Conservation (phyloP, 2,329 filamentous ascomycete species). For the Helicocarpus griseus region DNA sequence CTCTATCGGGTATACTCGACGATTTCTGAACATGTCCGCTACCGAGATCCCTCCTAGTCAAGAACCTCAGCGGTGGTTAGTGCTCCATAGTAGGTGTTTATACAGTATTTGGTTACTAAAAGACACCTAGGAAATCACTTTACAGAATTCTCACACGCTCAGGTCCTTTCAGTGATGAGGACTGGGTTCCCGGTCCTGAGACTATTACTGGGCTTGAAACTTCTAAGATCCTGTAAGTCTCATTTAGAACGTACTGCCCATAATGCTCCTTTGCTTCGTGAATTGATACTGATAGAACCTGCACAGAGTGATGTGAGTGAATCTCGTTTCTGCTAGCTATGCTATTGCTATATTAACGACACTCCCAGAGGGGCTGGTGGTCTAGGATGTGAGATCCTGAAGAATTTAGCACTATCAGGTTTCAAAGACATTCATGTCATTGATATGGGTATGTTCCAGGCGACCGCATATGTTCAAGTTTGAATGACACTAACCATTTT, state of each 20-base stretch:
- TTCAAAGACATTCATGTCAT: slow-evolving; percentile 98
- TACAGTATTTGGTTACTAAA: background rate
- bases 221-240: slow-evolving; percentile 63
- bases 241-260: background rate
- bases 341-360: slow-evolving; percentile 7
- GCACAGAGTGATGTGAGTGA: slow-evolving; percentile 27
- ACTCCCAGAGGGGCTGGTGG: slow-evolving; percentile 75
- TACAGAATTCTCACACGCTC: slow-evolving; percentile 66
- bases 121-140: slow-evolving; percentile 63
- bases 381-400: slow-evolving; percentile 90
- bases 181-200: slow-evolving; percentile 42
- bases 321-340: background rate
- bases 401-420: slow-evolving; percentile 87
- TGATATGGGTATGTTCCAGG: slow-evolving; percentile 68
- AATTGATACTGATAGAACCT: background rate
- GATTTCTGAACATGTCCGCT: background rate
- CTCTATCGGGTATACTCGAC: background rate
- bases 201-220: slow-evolving; percentile 51
- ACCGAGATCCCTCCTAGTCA: background rate
- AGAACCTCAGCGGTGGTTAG: slow-evolving; percentile 19
- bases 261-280: slow-evolving; percentile 1
- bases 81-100: slow-evolving; percentile 6
- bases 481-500: background rate
- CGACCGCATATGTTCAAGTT: no score
- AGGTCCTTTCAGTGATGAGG: slow-evolving; percentile 72